Evolutionary conservation across 179 eudicot species (phyloP).

Genomic region (Spergularia azorica): DNA sequence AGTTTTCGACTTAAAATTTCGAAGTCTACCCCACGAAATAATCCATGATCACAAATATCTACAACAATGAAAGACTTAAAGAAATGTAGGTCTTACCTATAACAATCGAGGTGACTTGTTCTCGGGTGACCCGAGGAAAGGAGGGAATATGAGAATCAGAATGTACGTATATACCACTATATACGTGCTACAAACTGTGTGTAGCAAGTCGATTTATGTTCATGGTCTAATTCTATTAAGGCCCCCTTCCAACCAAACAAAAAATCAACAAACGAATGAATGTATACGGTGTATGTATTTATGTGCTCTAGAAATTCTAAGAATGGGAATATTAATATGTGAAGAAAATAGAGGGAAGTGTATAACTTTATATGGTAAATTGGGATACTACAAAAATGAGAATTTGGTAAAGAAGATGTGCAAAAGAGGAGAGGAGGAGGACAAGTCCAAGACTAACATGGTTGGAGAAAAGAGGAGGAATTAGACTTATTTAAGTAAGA

Average conservation of each 20-base stretch:
- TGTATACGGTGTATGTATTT: not conserved
- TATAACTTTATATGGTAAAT: not conserved
- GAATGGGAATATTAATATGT: not conserved
- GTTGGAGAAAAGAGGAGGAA: not conserved
- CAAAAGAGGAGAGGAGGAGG: not conserved
- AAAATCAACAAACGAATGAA: not conserved
- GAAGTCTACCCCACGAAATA: too few relatives aligned
- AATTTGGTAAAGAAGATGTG: not conserved
- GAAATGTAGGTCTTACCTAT: not conserved
- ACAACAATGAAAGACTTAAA: not conserved
- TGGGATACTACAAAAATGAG: not conserved
- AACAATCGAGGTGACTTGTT: too few relatives aligned
- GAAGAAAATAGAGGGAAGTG: not conserved
- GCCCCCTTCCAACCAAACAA: not conserved
- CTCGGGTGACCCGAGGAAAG: too few relatives aligned
- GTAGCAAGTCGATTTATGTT: not conserved
- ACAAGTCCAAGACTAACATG: constrained; percentile 17
- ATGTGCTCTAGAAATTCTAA: not conserved
- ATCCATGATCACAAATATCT: not conserved
- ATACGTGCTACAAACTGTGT: too few relatives aligned
- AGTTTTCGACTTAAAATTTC: too few relatives aligned
- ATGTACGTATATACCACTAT: too few relatives aligned
- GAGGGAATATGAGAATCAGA: too few relatives aligned
- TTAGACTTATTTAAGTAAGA: constrained; percentile 8
- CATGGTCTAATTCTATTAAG: not conserved